Evolutionary conservation across 2,329 filamentous ascomycete genomes (phyloP).

Genomic region (Botrytis sinoallii): DNA sequence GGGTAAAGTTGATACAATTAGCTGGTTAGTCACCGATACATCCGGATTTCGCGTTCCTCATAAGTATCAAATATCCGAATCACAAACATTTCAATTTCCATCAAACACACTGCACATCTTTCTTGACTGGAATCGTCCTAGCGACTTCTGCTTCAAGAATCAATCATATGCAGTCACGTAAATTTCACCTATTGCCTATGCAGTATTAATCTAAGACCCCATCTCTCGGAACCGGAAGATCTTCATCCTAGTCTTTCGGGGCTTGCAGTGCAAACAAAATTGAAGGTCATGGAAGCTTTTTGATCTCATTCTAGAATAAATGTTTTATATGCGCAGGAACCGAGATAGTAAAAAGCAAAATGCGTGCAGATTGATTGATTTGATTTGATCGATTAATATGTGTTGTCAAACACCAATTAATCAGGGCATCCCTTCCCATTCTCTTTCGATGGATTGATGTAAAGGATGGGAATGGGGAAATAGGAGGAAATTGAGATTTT

Average conservation of each 20-base stretch:
- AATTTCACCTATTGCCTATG: background rate
- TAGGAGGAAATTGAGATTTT: conserved; percentile 13
- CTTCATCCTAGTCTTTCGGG: background rate
- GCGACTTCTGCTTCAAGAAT: background rate
- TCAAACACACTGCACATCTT: background rate
- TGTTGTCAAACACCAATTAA: conserved; percentile 13
- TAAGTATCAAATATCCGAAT: conserved; percentile 11
- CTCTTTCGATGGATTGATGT: background rate
- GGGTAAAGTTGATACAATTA: background rate
- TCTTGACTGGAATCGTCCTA: conserved; percentile 3
- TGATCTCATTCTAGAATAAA: conserved; percentile 10
- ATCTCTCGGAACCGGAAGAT: conserved; percentile 13
- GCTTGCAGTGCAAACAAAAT: background rate
- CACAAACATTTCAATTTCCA: conserved; percentile 12
- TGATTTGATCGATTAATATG: conserved; percentile 2
- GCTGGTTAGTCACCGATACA: background rate
- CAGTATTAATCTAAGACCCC: conserved; percentile 1
- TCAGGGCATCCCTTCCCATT: background rate
- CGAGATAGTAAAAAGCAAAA: background rate
- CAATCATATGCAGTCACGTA: conserved; percentile 6
- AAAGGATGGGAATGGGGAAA: background rate
- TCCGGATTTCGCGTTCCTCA: background rate
- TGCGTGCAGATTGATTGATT: background rate
- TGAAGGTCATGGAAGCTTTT: conserved; percentile 5
- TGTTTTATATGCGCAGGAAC: conserved; percentile 20